Evolutionary conservation across 805 yeast genomes (phyloP), one percentile per base, ranked within the genome.

Genomic region (Starmerella kuoi): DNA sequence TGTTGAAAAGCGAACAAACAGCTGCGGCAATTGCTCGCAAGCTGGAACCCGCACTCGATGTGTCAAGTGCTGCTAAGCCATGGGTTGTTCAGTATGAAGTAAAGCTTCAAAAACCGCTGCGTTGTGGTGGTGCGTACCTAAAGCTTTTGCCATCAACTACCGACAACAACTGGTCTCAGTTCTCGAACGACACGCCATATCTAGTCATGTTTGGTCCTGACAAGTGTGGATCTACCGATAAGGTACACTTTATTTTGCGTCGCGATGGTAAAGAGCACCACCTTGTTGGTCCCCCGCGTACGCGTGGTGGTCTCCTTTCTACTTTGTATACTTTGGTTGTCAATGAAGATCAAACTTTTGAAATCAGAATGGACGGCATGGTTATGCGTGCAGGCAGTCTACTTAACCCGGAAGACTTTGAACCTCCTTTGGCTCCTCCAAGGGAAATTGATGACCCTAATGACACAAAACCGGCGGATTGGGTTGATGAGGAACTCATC

Each of bases 151-250:
- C 75, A 35, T 56, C 62, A 34, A 58, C 62, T 20, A 66, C 57
- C 1, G 61, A 57, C 8, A 55, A 58, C 19, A 61, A 55, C 42
- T 66, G 63, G 27, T 58, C 61, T 31, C 72, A 73, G 46, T 79
- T 85, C 65, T 67, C 65, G 50, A 71, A 73, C 46, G 75, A 68
- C 22, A 70, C 93, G 3, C 82, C 86, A 2, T 84, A 79, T 63
- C 85, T 80, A 60, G 64, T 87, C 49, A 80, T 87, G 88, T 87
- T 87, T 65, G 96, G 96, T 18, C 96, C 96, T 34, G 96, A 87
- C 62, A 75, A 72, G 59, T 87, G 96, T 64, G 94, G 94, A 2
- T 57, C 75, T 40, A 71, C 79, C 35, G 82, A 85, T 64, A 80
- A 76, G 61, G 77, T 87, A 26, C 94, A 82, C 56, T 74, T 86